Conservation (phyloP, 2,329 filamentous ascomycete genomes). For the Metarhizium robertsii region DNA sequence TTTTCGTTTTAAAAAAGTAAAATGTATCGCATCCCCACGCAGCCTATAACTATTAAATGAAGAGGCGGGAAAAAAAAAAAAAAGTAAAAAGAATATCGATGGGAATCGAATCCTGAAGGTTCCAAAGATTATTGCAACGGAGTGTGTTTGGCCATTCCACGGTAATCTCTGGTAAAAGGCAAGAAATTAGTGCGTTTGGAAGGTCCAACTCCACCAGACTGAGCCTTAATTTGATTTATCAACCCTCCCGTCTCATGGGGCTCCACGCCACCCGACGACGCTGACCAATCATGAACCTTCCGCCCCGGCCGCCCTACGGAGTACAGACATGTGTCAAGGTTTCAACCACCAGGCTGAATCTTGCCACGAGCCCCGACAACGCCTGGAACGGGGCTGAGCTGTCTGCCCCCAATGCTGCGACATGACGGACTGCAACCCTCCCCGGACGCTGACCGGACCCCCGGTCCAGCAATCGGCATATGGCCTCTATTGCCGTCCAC, state of each 20-base stretch:
- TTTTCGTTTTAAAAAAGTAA: no score
- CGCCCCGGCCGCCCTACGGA: no score
- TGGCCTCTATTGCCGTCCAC: no score
- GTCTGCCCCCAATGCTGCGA: no score
- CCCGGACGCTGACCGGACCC: no score
- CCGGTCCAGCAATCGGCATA: no score
- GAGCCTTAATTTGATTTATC: not conserved
- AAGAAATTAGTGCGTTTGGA: slow-evolving; percentile 11
- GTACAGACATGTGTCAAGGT: no score
- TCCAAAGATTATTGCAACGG: slow-evolving; percentile 9
- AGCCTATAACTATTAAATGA: not conserved
- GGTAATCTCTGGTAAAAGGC: slow-evolving; percentile 12
- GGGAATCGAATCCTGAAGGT: slow-evolving; percentile 2
- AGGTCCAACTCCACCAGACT: slow-evolving; percentile 6
- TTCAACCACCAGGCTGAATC: no score
- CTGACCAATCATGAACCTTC: not conserved
- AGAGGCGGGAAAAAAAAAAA: not conserved
- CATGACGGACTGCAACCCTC: no score
- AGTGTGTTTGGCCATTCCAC: slow-evolving; percentile 10
- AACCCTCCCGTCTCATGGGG: not conserved
- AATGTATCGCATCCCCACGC: no score
- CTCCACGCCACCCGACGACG: not conserved
- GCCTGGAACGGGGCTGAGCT: no score
- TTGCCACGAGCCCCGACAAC: no score
- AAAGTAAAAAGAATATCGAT: not conserved